These are phyloP conservation scores for Clitoria ternatea DNA, from an alignment of 306 rosid genomes.

Conservation along the genomic window DNA sequence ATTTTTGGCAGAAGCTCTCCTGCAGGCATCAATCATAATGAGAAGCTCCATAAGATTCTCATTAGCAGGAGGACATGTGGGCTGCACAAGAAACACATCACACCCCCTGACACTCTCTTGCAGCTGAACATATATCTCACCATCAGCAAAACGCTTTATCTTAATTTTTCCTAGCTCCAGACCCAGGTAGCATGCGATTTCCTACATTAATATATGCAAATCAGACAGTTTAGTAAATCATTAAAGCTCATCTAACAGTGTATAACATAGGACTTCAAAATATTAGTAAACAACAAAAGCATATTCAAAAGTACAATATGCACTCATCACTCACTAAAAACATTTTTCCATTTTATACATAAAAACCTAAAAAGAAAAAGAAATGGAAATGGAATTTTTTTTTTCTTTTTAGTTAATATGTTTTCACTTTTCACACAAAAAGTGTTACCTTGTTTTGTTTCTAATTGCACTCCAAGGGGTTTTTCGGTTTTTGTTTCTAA, in stretches of 20 bases:
- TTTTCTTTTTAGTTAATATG: neutral
- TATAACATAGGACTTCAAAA: neutral
- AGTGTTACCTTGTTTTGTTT: neutral
- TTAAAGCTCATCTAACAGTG: neutral
- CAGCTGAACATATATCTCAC: constrained; percentile 92
- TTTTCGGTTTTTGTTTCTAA: no score
- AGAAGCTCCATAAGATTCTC: constrained; percentile 96
- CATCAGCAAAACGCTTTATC: constrained; percentile 95
- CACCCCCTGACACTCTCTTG: constrained; percentile 98
- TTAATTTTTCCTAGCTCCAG: constrained; percentile 82
- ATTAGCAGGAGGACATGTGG: constrained; percentile 97
- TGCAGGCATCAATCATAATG: constrained; percentile 90
- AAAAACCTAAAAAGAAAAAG: neutral
- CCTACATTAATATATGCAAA: constrained; percentile 36
- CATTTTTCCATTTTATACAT: neutral
- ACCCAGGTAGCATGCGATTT: constrained; percentile 95
- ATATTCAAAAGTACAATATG: neutral
- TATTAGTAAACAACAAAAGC: constrained; percentile 3
- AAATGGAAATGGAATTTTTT: neutral
- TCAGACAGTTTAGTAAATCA: constrained; percentile 2
- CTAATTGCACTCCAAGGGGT: no score
- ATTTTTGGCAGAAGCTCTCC: constrained; percentile 94
- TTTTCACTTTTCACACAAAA: neutral
- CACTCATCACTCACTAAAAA: neutral
- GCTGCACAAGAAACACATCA: constrained; percentile 93